These are phyloP conservation scores for Garcia nutans DNA, from an alignment of 345 rosid species.

Conservation along the genomic window DNA sequence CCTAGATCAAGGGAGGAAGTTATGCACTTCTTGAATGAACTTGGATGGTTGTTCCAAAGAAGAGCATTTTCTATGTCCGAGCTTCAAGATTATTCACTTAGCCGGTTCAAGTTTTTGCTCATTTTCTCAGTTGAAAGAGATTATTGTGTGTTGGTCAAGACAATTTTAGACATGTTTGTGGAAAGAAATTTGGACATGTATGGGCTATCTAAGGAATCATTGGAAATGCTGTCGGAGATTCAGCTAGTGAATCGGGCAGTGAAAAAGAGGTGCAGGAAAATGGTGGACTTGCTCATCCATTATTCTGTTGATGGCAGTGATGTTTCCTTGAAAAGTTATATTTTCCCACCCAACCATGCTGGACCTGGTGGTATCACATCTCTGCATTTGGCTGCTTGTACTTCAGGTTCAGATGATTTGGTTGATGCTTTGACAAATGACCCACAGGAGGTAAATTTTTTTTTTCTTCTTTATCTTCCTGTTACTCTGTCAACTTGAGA, in stretches of 20 bases:
- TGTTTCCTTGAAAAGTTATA: constrained; percentile 32
- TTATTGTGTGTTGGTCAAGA: constrained; percentile 57
- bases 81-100: constrained; percentile 44
- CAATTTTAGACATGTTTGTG: constrained; percentile 59
- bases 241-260: constrained; percentile 79
- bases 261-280: constrained; percentile 58
- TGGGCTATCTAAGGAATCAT: constrained; percentile 46
- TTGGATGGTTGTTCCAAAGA: constrained; percentile 89
- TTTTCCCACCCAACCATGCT: constrained; percentile 60
- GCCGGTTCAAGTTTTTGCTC: constrained; percentile 70
- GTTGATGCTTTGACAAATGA: constrained; percentile 81
- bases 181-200: constrained; percentile 43
- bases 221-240: constrained; percentile 56
- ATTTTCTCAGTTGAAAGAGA: constrained; percentile 75
- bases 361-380: constrained; percentile 87
- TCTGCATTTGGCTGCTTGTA: constrained; percentile 81
- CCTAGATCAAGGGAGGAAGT: constrained; percentile 65
- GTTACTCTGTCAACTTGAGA: neutral
- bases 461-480: neutral
- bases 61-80: constrained; percentile 30
- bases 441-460: constrained; percentile 62
- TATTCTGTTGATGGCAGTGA: constrained; percentile 33
- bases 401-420: constrained; percentile 57
- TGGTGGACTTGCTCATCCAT: constrained; percentile 64
- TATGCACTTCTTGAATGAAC: constrained; percentile 78